phyloP scores from a whole-genome alignment of 345 rosid species.

The Citrus unshiu region DNA sequence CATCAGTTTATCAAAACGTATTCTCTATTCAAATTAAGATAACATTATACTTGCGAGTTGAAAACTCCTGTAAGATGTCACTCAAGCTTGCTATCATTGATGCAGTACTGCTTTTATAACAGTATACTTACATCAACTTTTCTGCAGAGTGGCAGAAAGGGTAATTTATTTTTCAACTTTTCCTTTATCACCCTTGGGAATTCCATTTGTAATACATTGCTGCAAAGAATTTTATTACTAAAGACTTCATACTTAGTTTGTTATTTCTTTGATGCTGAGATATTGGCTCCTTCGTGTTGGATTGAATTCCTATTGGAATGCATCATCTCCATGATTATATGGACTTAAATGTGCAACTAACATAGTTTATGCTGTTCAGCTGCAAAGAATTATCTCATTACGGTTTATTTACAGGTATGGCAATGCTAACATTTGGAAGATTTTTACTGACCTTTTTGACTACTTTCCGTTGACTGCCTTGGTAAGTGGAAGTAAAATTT shows the following conservation, averaged over 20 bases:
- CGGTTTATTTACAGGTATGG: conserved; percentile 68
- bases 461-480: conserved; percentile 96
- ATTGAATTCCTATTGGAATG: not conserved
- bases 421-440: conserved; percentile 97
- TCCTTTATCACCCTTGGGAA: not conserved
- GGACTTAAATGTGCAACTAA: not conserved
- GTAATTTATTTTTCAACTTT: not conserved
- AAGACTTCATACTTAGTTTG: not conserved
- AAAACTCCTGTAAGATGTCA: not conserved
- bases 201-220: not conserved
- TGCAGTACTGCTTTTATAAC: not conserved
- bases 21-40: not conserved
- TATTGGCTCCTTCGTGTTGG: not conserved
- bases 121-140: not conserved
- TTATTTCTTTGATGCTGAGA: conserved; percentile 7
- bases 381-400: not conserved
- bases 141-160: not conserved
- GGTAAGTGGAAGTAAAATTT: conserved; percentile 45
- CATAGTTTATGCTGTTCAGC: not conserved
- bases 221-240: not conserved
- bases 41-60: not conserved
- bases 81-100: not conserved
- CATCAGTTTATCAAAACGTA: not conserved
- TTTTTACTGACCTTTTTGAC: conserved; percentile 96
- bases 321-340: not conserved